These are phyloP conservation scores for Coprinopsis sp. DNA, from an alignment of 768 basidiomycete genomes.

Conservation along the genomic window DNA sequence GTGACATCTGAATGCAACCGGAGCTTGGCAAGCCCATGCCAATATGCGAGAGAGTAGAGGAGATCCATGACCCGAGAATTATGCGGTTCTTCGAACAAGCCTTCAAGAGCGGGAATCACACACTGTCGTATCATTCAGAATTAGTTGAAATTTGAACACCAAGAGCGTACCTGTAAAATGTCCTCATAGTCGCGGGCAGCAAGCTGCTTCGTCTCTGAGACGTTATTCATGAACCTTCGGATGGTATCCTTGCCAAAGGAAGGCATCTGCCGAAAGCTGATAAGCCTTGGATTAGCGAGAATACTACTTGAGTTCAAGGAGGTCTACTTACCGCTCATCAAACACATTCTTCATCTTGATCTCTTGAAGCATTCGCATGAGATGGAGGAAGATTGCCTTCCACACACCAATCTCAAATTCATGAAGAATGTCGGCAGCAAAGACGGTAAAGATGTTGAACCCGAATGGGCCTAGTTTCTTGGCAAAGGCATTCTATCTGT, in stretches of 20 bases:
- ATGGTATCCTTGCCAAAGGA: conserved; percentile 29
- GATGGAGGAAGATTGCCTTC: conserved; percentile 32
- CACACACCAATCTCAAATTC: conserved; percentile 36
- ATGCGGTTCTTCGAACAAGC: conserved; percentile 20
- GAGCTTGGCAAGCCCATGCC: conserved; percentile 14
- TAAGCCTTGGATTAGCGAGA: conserved; percentile 11
- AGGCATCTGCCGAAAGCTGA: conserved; percentile 23
- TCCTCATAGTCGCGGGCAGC: conserved; percentile 36
- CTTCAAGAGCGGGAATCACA: conserved; percentile 30
- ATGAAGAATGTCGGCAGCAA: conserved; percentile 30
- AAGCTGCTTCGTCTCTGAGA: conserved; percentile 26
- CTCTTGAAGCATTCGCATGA: conserved; percentile 24
- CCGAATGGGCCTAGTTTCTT: conserved; percentile 11
- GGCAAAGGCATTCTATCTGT: conserved; percentile 33
- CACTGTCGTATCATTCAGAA: conserved; percentile 19
- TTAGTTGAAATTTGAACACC: no score
- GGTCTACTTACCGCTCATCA: neutral
- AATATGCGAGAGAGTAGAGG: conserved; percentile 9
- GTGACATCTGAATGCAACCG: conserved; percentile 12
- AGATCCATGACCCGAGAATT: conserved; percentile 9
- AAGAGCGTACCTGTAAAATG: conserved; percentile 31
- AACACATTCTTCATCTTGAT: conserved; percentile 12
- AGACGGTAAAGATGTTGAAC: conserved; percentile 21
- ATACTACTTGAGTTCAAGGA: conserved; percentile 17
- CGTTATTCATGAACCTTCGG: conserved; percentile 24